These are phyloP conservation scores for Cicer bijugum DNA, from an alignment of 306 rosid species.

Conservation along the genomic window DNA sequence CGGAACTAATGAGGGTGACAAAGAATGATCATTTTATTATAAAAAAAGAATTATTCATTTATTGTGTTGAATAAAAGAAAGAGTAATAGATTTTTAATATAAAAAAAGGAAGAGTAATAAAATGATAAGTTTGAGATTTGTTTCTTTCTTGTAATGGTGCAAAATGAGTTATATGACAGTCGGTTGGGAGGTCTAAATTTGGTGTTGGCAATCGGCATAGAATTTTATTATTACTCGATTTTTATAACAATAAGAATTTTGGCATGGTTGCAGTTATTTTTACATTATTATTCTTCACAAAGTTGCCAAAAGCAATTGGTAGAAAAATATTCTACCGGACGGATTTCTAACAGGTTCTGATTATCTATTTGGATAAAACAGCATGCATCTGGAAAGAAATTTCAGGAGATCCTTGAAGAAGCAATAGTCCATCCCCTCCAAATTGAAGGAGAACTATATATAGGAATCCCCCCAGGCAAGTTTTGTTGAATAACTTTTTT, in stretches of 20 bases:
- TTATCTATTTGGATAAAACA: slow-evolving; percentile 54
- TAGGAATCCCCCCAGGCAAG: slow-evolving; percentile 99
- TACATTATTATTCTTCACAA: neutral
- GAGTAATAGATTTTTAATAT: neutral
- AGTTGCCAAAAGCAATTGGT: slow-evolving; percentile 19
- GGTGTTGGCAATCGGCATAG: slow-evolving; percentile 9
- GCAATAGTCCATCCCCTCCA: slow-evolving; percentile 80
- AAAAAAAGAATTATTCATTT: neutral
- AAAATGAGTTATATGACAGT: slow-evolving; percentile 32
- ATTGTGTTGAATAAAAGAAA: neutral
- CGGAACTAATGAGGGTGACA: slow-evolving; percentile 10
- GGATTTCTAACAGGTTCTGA: slow-evolving; percentile 47
- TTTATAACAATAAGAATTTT: slow-evolving; percentile 26
- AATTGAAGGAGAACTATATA: slow-evolving; percentile 83
- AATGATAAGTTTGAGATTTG: slow-evolving; percentile 3
- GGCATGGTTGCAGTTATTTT: neutral
- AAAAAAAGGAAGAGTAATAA: neutral
- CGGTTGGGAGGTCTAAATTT: slow-evolving; percentile 16
- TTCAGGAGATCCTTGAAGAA: slow-evolving; percentile 95
- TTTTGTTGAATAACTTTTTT: slow-evolving; percentile 4
- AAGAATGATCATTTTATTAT: neutral
- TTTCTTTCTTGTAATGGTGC: slow-evolving; percentile 1
- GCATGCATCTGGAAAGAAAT: slow-evolving; percentile 89
- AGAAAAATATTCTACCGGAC: neutral
- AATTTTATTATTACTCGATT: neutral